phyloP scores from a whole-genome alignment of 257 asterid species.

The Primulina huaijiensis region DNA sequence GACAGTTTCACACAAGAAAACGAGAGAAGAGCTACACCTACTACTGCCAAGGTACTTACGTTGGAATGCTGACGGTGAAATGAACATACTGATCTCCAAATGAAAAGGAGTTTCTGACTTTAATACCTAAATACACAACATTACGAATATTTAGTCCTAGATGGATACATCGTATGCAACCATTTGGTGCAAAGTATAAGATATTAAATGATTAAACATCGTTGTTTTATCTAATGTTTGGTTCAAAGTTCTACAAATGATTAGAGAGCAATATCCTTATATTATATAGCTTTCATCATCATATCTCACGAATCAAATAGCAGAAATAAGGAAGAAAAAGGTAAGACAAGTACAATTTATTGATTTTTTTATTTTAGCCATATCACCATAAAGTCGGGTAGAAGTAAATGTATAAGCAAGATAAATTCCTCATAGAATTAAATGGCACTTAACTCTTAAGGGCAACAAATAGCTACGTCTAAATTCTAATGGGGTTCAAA shows the following conservation, averaged over 20 bases:
- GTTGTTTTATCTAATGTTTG: too few species aligned
- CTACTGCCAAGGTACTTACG: conserved; percentile 42
- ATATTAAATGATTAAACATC: too few species aligned
- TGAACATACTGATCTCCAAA: conserved; percentile 88
- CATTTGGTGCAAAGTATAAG: too few species aligned
- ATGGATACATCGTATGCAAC: neutral
- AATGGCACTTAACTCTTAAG: neutral
- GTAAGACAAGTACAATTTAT: neutral
- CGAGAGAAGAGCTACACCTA: neutral
- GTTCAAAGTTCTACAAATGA: too few species aligned
- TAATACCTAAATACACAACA: conserved; percentile 56
- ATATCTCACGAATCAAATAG: too few species aligned
- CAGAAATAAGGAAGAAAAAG: neutral
- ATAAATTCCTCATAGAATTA: neutral
- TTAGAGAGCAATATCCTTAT: too few species aligned
- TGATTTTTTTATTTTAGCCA: too few species aligned
- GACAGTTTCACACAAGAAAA: neutral
- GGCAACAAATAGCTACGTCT: neutral
- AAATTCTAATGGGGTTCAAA: neutral
- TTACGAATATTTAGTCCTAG: neutral
- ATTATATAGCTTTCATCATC: too few species aligned
- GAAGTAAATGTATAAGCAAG: too few species aligned
- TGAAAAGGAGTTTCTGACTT: conserved; percentile 54
- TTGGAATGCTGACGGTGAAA: conserved; percentile 80
- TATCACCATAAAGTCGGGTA: neutral